phyloP scores from a whole-genome alignment of 768 basidiomycete species.

The Lentinula aciculospora region DNA sequence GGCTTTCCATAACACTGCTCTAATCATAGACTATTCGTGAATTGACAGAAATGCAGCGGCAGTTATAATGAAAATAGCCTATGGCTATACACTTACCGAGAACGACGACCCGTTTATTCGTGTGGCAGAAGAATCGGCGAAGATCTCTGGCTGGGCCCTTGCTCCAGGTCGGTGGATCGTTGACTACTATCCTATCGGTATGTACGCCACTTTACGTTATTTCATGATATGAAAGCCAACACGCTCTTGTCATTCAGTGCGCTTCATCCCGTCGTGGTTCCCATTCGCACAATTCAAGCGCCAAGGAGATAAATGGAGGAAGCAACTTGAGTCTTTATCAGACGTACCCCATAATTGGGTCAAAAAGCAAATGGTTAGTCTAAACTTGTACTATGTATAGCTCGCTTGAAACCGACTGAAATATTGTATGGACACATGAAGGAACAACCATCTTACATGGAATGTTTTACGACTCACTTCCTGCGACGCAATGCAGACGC shows the following conservation, averaged over 20 bases:
- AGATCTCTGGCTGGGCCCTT: constrained; percentile 34
- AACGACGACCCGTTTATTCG: constrained; percentile 32
- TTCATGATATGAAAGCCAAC: not conserved
- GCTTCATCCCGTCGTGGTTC: constrained; percentile 43
- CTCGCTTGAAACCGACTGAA: not conserved
- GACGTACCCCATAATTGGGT: constrained; percentile 38
- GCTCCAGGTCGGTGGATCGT: constrained; percentile 39
- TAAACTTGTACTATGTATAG: not conserved
- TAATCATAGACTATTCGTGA: not conserved
- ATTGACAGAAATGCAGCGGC: constrained; percentile 27
- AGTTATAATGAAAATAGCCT: constrained; percentile 38
- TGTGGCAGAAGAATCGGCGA: constrained; percentile 31
- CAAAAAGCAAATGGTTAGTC: constrained; percentile 35
- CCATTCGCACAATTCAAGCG: constrained; percentile 46
- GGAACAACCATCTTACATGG: constrained; percentile 23
- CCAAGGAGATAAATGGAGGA: constrained; percentile 35
- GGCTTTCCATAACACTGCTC: not conserved
- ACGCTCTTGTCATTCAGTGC: constrained; percentile 23
- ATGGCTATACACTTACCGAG: constrained; percentile 30
- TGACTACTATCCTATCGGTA: constrained; percentile 35
- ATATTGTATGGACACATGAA: constrained; percentile 8
- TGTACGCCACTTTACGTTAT: constrained; percentile 6
- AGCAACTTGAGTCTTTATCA: constrained; percentile 27
- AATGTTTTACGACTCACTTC: constrained; percentile 40
- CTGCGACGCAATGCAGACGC: constrained; percentile 22